These are phyloP conservation scores for Epichloe uncinata DNA, from an alignment of 2,329 filamentous ascomycete species.

Conservation along the genomic window DNA sequence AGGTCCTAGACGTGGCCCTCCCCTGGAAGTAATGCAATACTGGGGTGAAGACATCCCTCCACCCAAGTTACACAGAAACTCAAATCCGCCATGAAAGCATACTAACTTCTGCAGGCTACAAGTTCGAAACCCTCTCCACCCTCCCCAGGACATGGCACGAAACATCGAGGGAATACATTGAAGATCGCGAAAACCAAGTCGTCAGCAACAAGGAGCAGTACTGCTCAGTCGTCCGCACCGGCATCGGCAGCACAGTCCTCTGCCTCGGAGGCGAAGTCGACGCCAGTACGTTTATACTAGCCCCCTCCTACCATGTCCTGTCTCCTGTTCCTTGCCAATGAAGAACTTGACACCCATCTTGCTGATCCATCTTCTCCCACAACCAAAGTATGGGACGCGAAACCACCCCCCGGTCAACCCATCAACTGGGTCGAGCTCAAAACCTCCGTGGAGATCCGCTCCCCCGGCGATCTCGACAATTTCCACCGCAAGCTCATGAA, in stretches of 20 bases:
- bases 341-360: not conserved
- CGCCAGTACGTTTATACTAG: constrained; percentile 40
- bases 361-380: not conserved
- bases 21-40: constrained; percentile 79
- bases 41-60: constrained; percentile 50
- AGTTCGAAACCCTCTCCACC: constrained; percentile 81
- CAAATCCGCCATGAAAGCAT: not conserved
- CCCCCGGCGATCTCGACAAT: constrained; percentile 53
- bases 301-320: not conserved
- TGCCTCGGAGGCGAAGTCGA: constrained; percentile 92
- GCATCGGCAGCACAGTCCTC: constrained; percentile 61
- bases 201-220: constrained; percentile 92
- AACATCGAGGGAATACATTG: constrained; percentile 63
- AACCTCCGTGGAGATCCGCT: constrained; percentile 61
- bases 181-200: constrained; percentile 52
- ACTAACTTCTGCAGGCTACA: constrained; percentile 54
- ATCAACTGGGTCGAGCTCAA: constrained; percentile 95
- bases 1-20: constrained; percentile 24
- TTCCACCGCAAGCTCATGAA: constrained; percentile 88
- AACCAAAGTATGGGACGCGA: constrained; percentile 63
- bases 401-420: constrained; percentile 52
- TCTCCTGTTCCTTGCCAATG: not conserved
- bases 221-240: constrained; percentile 84
- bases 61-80: not conserved
- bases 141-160: constrained; percentile 63